phyloP scores from a whole-genome alignment of 2,329 filamentous ascomycete species.

The Aspergillus sp. region DNA sequence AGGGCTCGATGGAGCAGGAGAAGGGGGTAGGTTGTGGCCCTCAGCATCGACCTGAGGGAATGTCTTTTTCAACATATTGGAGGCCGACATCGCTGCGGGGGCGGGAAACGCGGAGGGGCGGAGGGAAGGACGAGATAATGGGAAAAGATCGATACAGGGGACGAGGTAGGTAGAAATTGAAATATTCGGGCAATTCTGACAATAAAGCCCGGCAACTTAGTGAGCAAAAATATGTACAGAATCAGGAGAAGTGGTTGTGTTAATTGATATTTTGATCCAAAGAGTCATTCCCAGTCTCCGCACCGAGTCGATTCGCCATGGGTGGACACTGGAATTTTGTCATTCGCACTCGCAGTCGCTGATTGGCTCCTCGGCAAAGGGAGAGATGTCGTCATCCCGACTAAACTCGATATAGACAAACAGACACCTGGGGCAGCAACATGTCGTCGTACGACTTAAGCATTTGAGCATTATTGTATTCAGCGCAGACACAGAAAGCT shows the following conservation, averaged over 20 bases:
- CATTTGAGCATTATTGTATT: too few species aligned
- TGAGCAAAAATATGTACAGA: neutral
- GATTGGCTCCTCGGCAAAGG: constrained; percentile 12
- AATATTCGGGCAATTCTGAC: neutral
- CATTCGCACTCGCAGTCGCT: constrained; percentile 2
- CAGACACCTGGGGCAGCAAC: constrained; percentile 6
- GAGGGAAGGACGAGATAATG: constrained; percentile 15
- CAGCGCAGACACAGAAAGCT: neutral
- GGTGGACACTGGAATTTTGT: constrained; percentile 17
- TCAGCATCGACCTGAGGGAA: constrained; percentile 71
- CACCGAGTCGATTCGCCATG: constrained; percentile 6
- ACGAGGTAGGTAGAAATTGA: neutral
- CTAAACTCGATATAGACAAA: constrained; percentile 9
- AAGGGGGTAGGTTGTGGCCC: constrained; percentile 82
- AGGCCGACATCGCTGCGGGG: constrained; percentile 42
- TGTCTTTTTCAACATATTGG: constrained; percentile 48
- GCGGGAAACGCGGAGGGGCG: constrained; percentile 20
- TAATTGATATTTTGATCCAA: constrained; percentile 14
- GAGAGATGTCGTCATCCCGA: constrained; percentile 22
- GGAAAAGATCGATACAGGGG: constrained; percentile 1
- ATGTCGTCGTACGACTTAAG: neutral
- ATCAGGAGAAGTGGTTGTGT: constrained; percentile 3
- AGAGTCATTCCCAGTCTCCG: constrained; percentile 11
- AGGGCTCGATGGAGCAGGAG: constrained; percentile 89
- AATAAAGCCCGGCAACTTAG: neutral